Evolutionary conservation across 768 basidiomycete species (phyloP).

Genomic region (Mycena metata): DNA sequence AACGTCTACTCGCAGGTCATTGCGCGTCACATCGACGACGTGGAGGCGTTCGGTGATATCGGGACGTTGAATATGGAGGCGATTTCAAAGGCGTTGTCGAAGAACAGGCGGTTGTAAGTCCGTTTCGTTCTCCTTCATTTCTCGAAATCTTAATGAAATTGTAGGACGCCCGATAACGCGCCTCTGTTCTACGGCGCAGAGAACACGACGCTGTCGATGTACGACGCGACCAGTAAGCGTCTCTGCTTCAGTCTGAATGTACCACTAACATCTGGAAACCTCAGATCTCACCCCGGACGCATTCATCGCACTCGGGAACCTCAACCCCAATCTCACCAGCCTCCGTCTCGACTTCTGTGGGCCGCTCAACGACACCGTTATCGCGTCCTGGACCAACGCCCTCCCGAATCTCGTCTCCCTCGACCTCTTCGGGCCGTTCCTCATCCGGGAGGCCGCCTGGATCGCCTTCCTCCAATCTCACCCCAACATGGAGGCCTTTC

Average conservation of each 20-base stretch:
- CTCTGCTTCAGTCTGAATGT: neutral
- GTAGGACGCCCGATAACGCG: constrained; percentile 83
- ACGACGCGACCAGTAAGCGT: constrained; percentile 91
- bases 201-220: constrained; percentile 78
- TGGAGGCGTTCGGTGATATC: constrained; percentile 91
- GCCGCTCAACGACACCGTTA: constrained; percentile 73
- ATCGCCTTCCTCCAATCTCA: constrained; percentile 76
- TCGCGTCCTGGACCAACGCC: constrained; percentile 69
- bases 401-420: constrained; percentile 78
- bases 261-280: neutral
- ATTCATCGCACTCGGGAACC: constrained; percentile 75
- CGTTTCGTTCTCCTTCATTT: constrained; percentile 37
- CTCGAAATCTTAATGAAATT: constrained; percentile 16
- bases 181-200: constrained; percentile 85
- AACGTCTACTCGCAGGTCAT: constrained; percentile 67
- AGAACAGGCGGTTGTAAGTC: constrained; percentile 83
- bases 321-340: constrained; percentile 87
- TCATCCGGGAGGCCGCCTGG: constrained; percentile 84
- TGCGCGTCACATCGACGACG: constrained; percentile 87
- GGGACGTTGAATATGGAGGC: constrained; percentile 87
- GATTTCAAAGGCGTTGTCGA: constrained; percentile 85
- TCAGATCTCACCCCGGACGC: constrained; percentile 79
- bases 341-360: constrained; percentile 92
- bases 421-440: constrained; percentile 90
- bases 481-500: constrained; percentile 75